Base-by-base conservation (phyloP, 2,329 filamentous ascomycete genomes). In the Pseudogymnoascus verrucosus region DNA sequence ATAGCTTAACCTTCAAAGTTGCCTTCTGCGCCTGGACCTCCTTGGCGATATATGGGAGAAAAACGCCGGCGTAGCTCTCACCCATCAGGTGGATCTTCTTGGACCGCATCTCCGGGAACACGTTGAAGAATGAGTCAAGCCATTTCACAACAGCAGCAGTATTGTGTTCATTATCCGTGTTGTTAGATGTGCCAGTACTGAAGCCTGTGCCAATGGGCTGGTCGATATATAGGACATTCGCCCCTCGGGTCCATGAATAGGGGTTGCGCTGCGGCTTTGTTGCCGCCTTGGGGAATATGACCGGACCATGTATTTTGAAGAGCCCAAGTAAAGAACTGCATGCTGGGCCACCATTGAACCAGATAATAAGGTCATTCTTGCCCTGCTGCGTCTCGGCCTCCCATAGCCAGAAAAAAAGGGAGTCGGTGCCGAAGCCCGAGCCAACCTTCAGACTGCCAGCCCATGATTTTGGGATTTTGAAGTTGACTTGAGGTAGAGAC, bases 141-240 rank as follows among this genome's bases (percentile, higher is more conserved):
- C 59, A 64, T 60, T 31, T 21, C 5, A 37, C 60, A 36, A 62
- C 39, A 28, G 59, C 19, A n/a, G 51, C 54, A 8, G 21, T 44
- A 26, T 37, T 61, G 19, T 34, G 12, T 3, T 16, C 23, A 14
- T 34, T 54, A 21, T 36, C 12, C 16, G 37, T 26, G n/a, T 21
- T 31, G n/a, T n/a, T 21, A 2, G 34, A 23, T 31, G 12, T 21
- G 3, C 71, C 71, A 51, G 68, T 67, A 6, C 68, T 68, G 63
- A 71, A 73, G 0, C 71, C 71, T 2, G 70, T 73, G 5, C 71
- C 71, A 1, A 73, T 65, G 4, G 71, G 71, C 54, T 73, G 71
- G 57, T 73, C 71, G 37, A 73, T 64, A 68, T 70, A 73, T 4
- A 73, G 67, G 7, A 72, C 66, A 60, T 71, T 73, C 36, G 71